phyloP scores from a whole-genome alignment of 73 alveolate genomes.

The Urostyla sp. region DNA sequence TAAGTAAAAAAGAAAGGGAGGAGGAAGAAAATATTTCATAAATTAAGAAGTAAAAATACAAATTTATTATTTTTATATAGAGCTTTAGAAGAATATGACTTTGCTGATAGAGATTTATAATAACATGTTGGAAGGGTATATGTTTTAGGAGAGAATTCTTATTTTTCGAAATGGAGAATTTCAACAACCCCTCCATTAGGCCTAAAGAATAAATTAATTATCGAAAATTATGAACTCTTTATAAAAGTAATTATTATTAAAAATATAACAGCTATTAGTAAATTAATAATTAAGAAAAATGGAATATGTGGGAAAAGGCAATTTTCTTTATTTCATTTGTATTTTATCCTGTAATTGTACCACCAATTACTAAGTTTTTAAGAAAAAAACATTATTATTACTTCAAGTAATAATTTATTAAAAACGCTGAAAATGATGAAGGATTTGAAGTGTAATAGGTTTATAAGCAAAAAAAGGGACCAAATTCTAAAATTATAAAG shows the following conservation, averaged over 20 bases:
- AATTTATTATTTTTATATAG: not conserved
- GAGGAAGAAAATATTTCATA: not conserved
- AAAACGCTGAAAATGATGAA: conserved; percentile 32
- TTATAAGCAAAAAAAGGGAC: too few relatives aligned
- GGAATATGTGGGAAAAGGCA: conserved; percentile 24
- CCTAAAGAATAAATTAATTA: conserved; percentile 14
- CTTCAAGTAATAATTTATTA: conserved; percentile 35
- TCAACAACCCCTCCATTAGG: conserved; percentile 59
- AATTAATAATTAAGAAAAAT: conserved; percentile 19
- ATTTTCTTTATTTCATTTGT: not conserved
- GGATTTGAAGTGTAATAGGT: too few relatives aligned
- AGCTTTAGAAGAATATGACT: conserved; percentile 54
- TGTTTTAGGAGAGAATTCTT: conserved; percentile 52
- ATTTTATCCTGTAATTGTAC: conserved; percentile 51
- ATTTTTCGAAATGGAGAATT: conserved; percentile 44
- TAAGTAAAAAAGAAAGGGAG: conserved; percentile 10
- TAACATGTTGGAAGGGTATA: conserved; percentile 56
- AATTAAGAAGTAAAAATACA: conserved; percentile 21
- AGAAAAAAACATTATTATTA: conserved; percentile 17
- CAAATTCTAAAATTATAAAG: too few relatives aligned
- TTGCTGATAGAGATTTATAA: conserved; percentile 58
- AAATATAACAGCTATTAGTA: not conserved
- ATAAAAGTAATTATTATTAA: conserved; percentile 15
- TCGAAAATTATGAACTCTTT: conserved; percentile 46
- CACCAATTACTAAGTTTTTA: not conserved